phyloP scores from a whole-genome alignment of 2,329 filamentous ascomycete genomes.

The Calonectria multiphialidica region DNA sequence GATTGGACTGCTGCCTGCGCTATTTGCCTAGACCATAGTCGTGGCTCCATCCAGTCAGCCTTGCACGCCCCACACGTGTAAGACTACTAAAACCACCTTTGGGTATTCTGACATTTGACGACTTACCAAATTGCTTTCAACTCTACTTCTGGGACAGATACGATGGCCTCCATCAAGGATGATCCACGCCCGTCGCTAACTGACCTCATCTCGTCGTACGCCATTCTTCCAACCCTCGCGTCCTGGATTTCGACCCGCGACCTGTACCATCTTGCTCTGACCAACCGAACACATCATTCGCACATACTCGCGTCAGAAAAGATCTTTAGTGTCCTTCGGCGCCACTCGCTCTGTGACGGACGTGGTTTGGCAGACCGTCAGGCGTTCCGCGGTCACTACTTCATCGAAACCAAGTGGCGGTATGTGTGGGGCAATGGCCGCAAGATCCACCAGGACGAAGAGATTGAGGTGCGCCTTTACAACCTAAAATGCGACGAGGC shows the following conservation, averaged over 20 bases:
- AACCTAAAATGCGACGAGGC: slow-evolving; percentile 28
- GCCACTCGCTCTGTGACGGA: slow-evolving; percentile 27
- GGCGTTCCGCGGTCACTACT: slow-evolving; percentile 9
- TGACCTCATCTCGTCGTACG: slow-evolving; percentile 31
- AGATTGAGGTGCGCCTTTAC: slow-evolving; percentile 28
- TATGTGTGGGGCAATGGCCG: not conserved
- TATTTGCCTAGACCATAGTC: too few species aligned
- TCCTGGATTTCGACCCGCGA: slow-evolving; percentile 31
- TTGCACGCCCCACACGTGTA: too few species aligned
- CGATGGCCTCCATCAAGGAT: not conserved
- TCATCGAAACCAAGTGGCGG: not conserved
- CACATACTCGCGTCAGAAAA: not conserved
- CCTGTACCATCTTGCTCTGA: slow-evolving; percentile 25
- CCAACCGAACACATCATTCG: slow-evolving; percentile 4
- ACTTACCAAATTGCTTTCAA: not conserved
- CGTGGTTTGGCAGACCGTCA: slow-evolving; percentile 25
- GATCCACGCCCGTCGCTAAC: not conserved
- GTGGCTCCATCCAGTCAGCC: too few species aligned
- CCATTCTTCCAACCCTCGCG: slow-evolving; percentile 24
- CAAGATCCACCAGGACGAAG: not conserved
- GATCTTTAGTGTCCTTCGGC: slow-evolving; percentile 16
- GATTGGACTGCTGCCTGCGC: too few species aligned
- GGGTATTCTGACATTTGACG: too few species aligned
- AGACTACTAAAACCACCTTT: too few species aligned
- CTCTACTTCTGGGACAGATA: not conserved